A percentile compares a stretch with the other conserved stretches of the same genome.
Conservation (phyloP, 2,329 filamentous ascomycete genomes). For the Davidsoniella neocaledoniae region DNA sequence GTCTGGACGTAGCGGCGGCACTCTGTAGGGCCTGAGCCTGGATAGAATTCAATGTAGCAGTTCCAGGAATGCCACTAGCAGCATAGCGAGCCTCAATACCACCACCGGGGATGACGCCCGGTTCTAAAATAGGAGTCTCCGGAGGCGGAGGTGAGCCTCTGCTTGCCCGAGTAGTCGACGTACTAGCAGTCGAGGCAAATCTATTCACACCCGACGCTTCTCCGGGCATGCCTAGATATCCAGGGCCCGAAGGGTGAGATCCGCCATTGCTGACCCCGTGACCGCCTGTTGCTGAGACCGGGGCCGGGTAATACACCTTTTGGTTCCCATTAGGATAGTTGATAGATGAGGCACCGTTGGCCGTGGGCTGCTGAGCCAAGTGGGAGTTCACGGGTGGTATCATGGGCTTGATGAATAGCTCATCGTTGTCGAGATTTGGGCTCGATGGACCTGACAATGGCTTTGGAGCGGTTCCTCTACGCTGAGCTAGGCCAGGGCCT, state of each 20-base stretch:
- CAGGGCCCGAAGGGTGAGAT: slow-evolving; percentile 5
- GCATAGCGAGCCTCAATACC: slow-evolving; percentile 87
- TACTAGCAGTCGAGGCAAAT: slow-evolving; percentile 71
- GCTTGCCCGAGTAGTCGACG: slow-evolving; percentile 79
- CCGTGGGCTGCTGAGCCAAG: background rate
- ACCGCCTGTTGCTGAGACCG: slow-evolving; percentile 18
- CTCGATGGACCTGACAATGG: slow-evolving; percentile 70
- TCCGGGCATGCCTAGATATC: slow-evolving; percentile 23
- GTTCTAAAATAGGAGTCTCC: slow-evolving; percentile 71
- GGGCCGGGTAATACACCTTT: slow-evolving; percentile 45
- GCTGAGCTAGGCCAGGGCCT: slow-evolving; percentile 55
- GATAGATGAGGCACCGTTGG: background rate
- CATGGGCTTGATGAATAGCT: slow-evolving; percentile 57
- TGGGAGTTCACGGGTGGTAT: slow-evolving; percentile 25
- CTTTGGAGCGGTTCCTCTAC: slow-evolving; percentile 65
- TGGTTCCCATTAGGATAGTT: slow-evolving; percentile 26
- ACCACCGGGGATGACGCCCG: slow-evolving; percentile 51
- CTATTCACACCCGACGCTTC: slow-evolving; percentile 37
- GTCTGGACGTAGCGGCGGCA: slow-evolving; percentile 63
- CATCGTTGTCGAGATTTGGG: slow-evolving; percentile 57
- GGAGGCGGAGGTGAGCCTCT: slow-evolving; percentile 88
- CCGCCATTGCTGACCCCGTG: background rate
- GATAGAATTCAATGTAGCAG: slow-evolving; percentile 63
- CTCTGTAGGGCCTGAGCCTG: slow-evolving; percentile 35
- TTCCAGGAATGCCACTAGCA: slow-evolving; percentile 75